Evolutionary conservation across 768 basidiomycete species (phyloP), one percentile per base, ranked within the genome.

Genomic region (Kwoniella mangroviensis): DNA sequence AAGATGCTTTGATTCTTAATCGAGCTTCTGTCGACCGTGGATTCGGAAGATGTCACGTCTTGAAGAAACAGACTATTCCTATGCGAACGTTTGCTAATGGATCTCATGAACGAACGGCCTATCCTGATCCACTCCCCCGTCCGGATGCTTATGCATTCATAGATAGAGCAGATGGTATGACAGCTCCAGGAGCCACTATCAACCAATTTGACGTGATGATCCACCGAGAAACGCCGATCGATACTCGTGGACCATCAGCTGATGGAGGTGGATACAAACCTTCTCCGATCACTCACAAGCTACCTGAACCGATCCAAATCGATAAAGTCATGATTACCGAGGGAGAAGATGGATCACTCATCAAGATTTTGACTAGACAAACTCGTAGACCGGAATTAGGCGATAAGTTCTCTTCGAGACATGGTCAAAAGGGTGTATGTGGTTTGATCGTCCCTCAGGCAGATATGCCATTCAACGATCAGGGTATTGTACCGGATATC

Each of bases 381-480:
- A 99, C 97, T 19, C 88, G 97, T 81, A 87, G 93, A 65, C 97
- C 97, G 55, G 97, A 99, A 79, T 86, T 98, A 55, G 97, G 97
- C 1, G 97, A 99, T 86, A 99, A 99, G 85, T 99, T 99, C 83
- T 98, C 95, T 51, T 94, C 93, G 2, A 86, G 97, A 73, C 97
- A 99, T 80, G 97, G 97, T 55, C 97, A 99, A 85, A 99, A 99
- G 84, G 97, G 97, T 68, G 97, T 99, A 12, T 98, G 96, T 84
- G 97, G 97, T 26, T 84, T 99, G 83, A 98, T 99, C 81, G 97
- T 99, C 65, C 96, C 96, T 77, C 97, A 99, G 79, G 94, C 94
- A 77, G 97, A 99, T 84, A 90, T 99, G 93, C 97, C 96, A 2
- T 99, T 99, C 86, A 97, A 97, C 78, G 95, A 98, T 84, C 92